Base-by-base conservation (phyloP, 805 yeast species). In the Nadsonia fulvescens region DNA sequence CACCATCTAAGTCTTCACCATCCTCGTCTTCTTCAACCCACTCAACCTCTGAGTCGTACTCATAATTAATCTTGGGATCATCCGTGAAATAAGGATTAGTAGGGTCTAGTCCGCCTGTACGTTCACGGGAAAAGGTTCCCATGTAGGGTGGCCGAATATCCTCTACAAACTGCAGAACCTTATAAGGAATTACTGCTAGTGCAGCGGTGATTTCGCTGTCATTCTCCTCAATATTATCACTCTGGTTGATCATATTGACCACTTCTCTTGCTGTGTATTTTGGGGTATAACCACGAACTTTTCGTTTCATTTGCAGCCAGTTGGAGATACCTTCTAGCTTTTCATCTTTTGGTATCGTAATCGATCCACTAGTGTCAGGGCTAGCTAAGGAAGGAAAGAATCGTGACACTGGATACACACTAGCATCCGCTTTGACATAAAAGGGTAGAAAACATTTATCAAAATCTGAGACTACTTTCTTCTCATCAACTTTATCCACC, bases 81-180 rank as follows among this genome's bases (percentile, higher is more conserved):
- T 43, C 36, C 20, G n/a, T n/a, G n/a, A n/a, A n/a, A n/a, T n/a
- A n/a, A 18, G 28, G 21, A 32, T 37, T 21, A 39, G 44, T 5
- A 49, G 48, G 27, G 43, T 37, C 14, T 20, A n/a, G 5, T 13
- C 9, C 2, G 26, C n/a, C n/a, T n/a, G n/a, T n/a, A n/a, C n/a
- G n/a, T n/a, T n/a, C n/a, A n/a, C n/a, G n/a, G 5, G 58, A 59
- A 30, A 54, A 65, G 0, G 74, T 60, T 1, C 75, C 75, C 18
- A 52, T 51, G 37, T 59, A 69, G 6, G 71, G 63, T 4, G 70
- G 63, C 17, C 61, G 49, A 5, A 59, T 45, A 36, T 65, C 65
- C 33, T 67, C 74, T 33, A 62, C 59, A 38, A 56, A 54, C 20
- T 47, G 47, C 8, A 56, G 26, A 27, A 44, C 42, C 23, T 46